phyloP scores from a whole-genome alignment of 1,284 basidiomycete genomes.

The Trametes pubescens region DNA sequence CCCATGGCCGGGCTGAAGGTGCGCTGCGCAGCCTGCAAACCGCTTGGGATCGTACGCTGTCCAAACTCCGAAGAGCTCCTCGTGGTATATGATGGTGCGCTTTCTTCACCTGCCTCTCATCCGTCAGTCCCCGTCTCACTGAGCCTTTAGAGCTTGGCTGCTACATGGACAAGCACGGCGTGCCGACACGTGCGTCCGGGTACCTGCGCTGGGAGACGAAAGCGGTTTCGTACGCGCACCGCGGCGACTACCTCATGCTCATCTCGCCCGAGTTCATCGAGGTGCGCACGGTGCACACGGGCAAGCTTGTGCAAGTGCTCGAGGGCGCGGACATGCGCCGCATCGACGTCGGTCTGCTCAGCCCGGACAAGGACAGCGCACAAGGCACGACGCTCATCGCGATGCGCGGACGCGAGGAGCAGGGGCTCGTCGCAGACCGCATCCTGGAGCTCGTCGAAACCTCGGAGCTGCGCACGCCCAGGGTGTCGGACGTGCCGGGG shows the following conservation, averaged over 20 bases:
- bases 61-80: conserved; percentile 62
- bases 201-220: conserved; percentile 81
- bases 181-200: conserved; percentile 62
- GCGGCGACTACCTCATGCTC: conserved; percentile 69
- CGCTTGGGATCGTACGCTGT: conserved; percentile 72
- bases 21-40: conserved; percentile 64
- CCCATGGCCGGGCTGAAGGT: conserved; percentile 62
- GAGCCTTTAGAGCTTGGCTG: conserved; percentile 69
- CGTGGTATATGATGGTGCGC: conserved; percentile 73
- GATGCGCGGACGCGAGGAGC: conserved; percentile 63
- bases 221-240: conserved; percentile 64
- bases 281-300: conserved; percentile 66
- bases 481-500: conserved; percentile 40
- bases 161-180: conserved; percentile 75
- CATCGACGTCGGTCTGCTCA: conserved; percentile 55
- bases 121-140: neutral
- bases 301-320: conserved; percentile 77
- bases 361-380: conserved; percentile 55
- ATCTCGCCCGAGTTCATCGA: conserved; percentile 79
- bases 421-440: conserved; percentile 62
- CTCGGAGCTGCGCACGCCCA: conserved; percentile 53
- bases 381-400: conserved; percentile 55
- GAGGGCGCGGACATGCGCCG: conserved; percentile 73
- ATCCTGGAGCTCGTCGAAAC: conserved; percentile 78
- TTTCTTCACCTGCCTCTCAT: neutral